Evolutionary conservation across 768 basidiomycete species (phyloP).

Genomic region (Suillus plorans): DNA sequence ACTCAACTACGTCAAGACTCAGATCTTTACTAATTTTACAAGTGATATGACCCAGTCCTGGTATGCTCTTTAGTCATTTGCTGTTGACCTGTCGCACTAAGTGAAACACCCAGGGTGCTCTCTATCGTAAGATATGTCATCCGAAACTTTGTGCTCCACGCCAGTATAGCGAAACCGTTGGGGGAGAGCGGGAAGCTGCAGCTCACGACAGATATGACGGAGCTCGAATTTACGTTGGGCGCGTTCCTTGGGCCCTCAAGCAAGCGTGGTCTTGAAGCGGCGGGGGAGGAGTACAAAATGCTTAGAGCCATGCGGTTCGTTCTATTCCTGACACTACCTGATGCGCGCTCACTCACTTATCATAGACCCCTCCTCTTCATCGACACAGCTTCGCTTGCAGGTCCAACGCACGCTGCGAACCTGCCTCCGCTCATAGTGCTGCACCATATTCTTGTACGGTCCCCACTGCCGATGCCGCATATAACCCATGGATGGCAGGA

Average conservation of each 20-base stretch:
- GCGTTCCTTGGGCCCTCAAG: slow-evolving; percentile 65
- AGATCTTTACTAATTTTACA: slow-evolving; percentile 73
- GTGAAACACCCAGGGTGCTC: slow-evolving; percentile 44
- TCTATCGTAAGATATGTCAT: slow-evolving; percentile 79
- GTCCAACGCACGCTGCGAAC: slow-evolving; percentile 64
- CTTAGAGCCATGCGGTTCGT: slow-evolving; percentile 84
- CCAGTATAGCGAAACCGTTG: slow-evolving; percentile 89
- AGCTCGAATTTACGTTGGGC: slow-evolving; percentile 89
- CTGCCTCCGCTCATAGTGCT: slow-evolving; percentile 87
- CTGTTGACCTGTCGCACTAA: background rate
- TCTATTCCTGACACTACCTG: background rate
- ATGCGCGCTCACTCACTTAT: background rate
- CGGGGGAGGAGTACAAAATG: slow-evolving; percentile 86
- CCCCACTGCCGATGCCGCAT: slow-evolving; percentile 85
- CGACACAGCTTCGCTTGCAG: slow-evolving; percentile 69
- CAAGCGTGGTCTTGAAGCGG: slow-evolving; percentile 66
- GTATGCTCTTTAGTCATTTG: slow-evolving; percentile 38
- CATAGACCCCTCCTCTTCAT: slow-evolving; percentile 85
- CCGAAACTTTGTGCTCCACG: slow-evolving; percentile 85
- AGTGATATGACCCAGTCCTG: slow-evolving; percentile 75
- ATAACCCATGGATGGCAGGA: slow-evolving; percentile 92
- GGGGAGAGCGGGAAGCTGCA: slow-evolving; percentile 94
- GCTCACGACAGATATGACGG: slow-evolving; percentile 94
- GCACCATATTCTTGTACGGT: slow-evolving; percentile 90
- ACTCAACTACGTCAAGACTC: slow-evolving; percentile 75